These are phyloP conservation scores for Dactylella cylindrospora DNA, from an alignment of 2,329 filamentous ascomycete species.

Conservation along the genomic window DNA sequence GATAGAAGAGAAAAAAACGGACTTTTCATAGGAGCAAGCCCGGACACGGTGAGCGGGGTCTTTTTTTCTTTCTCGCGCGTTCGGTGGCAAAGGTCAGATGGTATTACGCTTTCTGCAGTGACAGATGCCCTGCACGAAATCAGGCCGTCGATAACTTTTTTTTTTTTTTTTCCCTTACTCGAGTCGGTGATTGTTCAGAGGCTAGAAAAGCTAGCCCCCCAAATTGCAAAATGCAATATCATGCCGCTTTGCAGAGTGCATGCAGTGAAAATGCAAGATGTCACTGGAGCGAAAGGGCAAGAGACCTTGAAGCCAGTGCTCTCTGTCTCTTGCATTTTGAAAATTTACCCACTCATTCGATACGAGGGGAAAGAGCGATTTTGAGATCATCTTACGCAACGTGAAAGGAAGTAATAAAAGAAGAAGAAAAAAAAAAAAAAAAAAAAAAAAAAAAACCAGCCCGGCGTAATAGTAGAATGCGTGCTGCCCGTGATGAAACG, in stretches of 20 bases:
- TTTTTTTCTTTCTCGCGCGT: neutral
- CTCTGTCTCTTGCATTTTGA: constrained; percentile 20
- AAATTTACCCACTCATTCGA: constrained; percentile 17
- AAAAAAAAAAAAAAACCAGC: too few relatives aligned
- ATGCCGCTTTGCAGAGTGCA: constrained; percentile 43
- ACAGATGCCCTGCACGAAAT: constrained; percentile 28
- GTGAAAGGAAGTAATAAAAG: too few relatives aligned
- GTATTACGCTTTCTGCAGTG: constrained; percentile 7
- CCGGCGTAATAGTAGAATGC: too few relatives aligned
- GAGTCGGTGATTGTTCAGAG: neutral
- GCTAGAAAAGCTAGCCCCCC: constrained; percentile 13
- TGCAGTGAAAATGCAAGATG: constrained; percentile 40
- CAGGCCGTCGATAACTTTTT: constrained; percentile 30
- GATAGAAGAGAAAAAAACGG: constrained; percentile 8
- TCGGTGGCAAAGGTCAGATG: constrained; percentile 40
- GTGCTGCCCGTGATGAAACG: constrained; percentile 14
- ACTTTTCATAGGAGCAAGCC: too few relatives aligned
- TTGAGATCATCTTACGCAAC: too few relatives aligned
- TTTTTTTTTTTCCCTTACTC: constrained; percentile 7
- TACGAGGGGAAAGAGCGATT: constrained; percentile 1
- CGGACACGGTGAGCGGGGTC: too few relatives aligned
- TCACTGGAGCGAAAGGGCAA: constrained; percentile 35
- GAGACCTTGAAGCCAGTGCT: too few relatives aligned
- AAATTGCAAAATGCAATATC: constrained; percentile 28
- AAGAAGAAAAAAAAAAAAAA: too few relatives aligned